A percentile compares a stretch with the other conserved stretches of the same genome.
phyloP scores from a whole-genome alignment of 768 basidiomycete species.

The Suillus sp. region DNA sequence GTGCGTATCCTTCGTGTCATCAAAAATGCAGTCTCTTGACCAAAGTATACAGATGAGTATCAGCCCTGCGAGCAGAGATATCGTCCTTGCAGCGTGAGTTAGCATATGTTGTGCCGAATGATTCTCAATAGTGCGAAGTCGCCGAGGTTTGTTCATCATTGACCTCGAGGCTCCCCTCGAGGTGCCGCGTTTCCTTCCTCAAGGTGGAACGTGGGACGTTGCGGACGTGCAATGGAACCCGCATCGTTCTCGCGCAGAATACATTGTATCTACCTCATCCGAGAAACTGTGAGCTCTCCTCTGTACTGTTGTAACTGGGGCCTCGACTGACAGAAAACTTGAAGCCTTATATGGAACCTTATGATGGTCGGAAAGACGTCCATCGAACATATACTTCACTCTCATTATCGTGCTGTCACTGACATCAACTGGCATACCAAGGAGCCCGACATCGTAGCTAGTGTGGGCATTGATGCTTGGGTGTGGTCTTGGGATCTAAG shows the following conservation, averaged over 20 bases:
- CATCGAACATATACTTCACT: conserved; percentile 82
- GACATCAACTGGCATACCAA: conserved; percentile 97
- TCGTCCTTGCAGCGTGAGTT: conserved; percentile 85
- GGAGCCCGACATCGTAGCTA: conserved; percentile 83
- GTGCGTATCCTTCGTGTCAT: conserved; percentile 45
- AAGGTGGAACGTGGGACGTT: conserved; percentile 96
- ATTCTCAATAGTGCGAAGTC: conserved; percentile 38
- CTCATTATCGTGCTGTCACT: conserved; percentile 94
- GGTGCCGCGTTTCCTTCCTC: conserved; percentile 91
- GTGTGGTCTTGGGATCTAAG: conserved; percentile 94
- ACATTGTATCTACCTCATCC: conserved; percentile 85
- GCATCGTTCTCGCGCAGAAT: conserved; percentile 71
- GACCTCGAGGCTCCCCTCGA: conserved; percentile 87
- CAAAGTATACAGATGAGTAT: conserved; percentile 76
- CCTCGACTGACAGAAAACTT: conserved; percentile 7
- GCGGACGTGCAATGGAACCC: conserved; percentile 95
- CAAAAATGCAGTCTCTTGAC: conserved; percentile 13
- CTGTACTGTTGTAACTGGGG: not conserved
- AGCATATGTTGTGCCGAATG: not conserved
- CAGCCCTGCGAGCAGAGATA: conserved; percentile 83
- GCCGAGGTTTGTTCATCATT: conserved; percentile 92
- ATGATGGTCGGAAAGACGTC: conserved; percentile 69
- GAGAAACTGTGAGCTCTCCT: conserved; percentile 72
- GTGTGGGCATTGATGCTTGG: conserved; percentile 93
- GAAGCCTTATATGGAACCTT: conserved; percentile 94